Evolutionary conservation across 2,329 filamentous ascomycete species (phyloP), one percentile per base, ranked within the genome.

Genomic region (Paracamarosporium sp.): DNA sequence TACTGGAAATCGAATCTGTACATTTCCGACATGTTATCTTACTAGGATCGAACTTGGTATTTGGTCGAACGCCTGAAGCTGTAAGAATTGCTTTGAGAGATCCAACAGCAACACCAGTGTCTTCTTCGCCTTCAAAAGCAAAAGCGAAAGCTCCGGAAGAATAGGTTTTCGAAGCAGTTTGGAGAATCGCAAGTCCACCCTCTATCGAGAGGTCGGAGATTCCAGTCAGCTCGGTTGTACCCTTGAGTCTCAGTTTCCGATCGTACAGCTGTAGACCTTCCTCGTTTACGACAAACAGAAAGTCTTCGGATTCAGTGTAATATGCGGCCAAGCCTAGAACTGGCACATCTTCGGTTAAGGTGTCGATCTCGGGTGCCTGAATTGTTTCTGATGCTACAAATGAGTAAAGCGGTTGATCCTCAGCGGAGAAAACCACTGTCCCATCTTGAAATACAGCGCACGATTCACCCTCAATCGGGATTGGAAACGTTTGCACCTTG

Each of bases 401-500:
- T 20, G 70, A 67, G 46, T 72, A 73, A 31, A 73, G n/a, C 1
- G 65, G 59, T 22, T 53, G 60, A 36, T 69, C 67, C 15, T 72
- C 64, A 3, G 59, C 68, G 1, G 71, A 72, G 50, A 73, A 73
- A 50, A 65, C 68, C 2, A 73, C 43, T 1, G 59, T 58, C 1
- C 69, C 71, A 22, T 61, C 51, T 1, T 55, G 40, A 27, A 70
- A 62, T 1, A 66, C 62, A 3, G 69, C 41, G 43, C 69, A 72
- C 4, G 62, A 55, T 43, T 73, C 71, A 27, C 61, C 67, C 46
- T 72, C 71, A 9, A 72, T 70, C 8, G 68, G 58, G 9, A 70
- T 61, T 0, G 66, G 30, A 13, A 73, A 72, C 2, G 66, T 72
- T 61, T 73, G 71, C 3, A 72, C 56, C 69, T 72, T 25, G 17